These are phyloP conservation scores for Penicillium rolfsii DNA, from an alignment of 2,329 filamentous ascomycete species.

Conservation along the genomic window DNA sequence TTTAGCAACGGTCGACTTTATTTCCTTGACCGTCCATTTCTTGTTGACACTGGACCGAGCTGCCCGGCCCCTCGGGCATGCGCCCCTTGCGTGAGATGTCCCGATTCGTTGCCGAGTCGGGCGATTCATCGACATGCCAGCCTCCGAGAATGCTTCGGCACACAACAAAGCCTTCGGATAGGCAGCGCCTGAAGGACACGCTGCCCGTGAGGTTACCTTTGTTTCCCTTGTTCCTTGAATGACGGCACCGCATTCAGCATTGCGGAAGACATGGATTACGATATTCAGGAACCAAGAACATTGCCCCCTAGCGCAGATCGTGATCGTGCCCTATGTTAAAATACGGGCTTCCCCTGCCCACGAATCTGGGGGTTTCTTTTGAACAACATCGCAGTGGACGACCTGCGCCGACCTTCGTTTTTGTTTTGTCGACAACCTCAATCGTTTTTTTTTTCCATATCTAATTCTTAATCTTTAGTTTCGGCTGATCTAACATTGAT, in stretches of 20 bases:
- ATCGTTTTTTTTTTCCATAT: slow-evolving; percentile 5
- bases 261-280: slow-evolving; percentile 1
- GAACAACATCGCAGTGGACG: slow-evolving; percentile 14
- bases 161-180: slow-evolving; percentile 4
- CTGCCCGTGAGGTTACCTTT: slow-evolving; percentile 5
- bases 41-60: slow-evolving; percentile 15
- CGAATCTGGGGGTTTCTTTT: neutral
- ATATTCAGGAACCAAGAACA: slow-evolving; percentile 14
- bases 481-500: slow-evolving; percentile 12
- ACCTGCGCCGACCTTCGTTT: slow-evolving; percentile 21
- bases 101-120: slow-evolving; percentile 4
- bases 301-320: slow-evolving; percentile 27
- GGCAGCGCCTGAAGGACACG: neutral
- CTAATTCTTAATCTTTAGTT: slow-evolving; percentile 15
- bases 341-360: slow-evolving; percentile 7
- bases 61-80: slow-evolving; percentile 14
- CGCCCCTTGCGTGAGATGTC: slow-evolving; percentile 20
- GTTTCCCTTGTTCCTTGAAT: slow-evolving; percentile 19
- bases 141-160: slow-evolving; percentile 19
- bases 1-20: neutral
- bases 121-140: slow-evolving; percentile 21
- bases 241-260: slow-evolving; percentile 17
- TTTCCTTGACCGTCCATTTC: neutral
- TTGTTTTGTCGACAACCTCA: slow-evolving; percentile 22
- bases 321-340: slow-evolving; percentile 21